These are phyloP conservation scores for Vitis labrusca DNA, from an alignment of 164 flowering plant genomes.

Conservation along the genomic window DNA sequence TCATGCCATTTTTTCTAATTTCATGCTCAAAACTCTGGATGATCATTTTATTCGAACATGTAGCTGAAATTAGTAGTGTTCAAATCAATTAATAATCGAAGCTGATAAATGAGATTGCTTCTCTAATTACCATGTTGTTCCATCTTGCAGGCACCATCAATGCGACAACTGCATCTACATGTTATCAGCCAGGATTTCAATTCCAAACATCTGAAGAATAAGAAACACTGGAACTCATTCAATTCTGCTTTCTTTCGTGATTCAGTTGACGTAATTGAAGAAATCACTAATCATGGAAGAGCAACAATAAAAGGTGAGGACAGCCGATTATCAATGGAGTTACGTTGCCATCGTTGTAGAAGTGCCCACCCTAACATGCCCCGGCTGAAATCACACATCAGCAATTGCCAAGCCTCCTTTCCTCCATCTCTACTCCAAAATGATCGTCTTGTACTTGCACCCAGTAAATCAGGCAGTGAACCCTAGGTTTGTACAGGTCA, in stretches of 20 bases:
- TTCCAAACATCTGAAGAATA: slow-evolving; percentile 72
- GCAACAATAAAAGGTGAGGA: slow-evolving; percentile 46
- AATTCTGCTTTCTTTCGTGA: slow-evolving; percentile 79
- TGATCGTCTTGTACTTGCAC: slow-evolving; percentile 41
- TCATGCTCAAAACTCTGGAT: too few species aligned
- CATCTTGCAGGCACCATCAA: slow-evolving; percentile 74
- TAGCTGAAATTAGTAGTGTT: neutral
- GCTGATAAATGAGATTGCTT: neutral
- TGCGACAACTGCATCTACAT: slow-evolving; percentile 94
- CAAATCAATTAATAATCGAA: neutral
- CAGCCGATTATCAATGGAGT: slow-evolving; percentile 57
- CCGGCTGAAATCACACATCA: slow-evolving; percentile 74
- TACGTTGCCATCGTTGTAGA: slow-evolving; percentile 85
- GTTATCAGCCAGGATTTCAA: slow-evolving; percentile 93
- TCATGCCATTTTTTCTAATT: too few species aligned
- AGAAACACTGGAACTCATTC: slow-evolving; percentile 96
- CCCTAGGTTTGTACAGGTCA: slow-evolving; percentile 13
- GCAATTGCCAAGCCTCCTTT: slow-evolving; percentile 57
- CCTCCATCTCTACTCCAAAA: slow-evolving; percentile 51
- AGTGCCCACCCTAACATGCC: slow-evolving; percentile 94
- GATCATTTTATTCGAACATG: neutral
- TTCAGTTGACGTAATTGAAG: slow-evolving; percentile 75
- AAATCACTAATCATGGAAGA: slow-evolving; percentile 49
- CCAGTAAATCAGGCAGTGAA: slow-evolving; percentile 5
- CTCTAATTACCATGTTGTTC: neutral